phyloP scores from a whole-genome alignment of 805 yeast species.

The Cyberlindnera lachancei region DNA sequence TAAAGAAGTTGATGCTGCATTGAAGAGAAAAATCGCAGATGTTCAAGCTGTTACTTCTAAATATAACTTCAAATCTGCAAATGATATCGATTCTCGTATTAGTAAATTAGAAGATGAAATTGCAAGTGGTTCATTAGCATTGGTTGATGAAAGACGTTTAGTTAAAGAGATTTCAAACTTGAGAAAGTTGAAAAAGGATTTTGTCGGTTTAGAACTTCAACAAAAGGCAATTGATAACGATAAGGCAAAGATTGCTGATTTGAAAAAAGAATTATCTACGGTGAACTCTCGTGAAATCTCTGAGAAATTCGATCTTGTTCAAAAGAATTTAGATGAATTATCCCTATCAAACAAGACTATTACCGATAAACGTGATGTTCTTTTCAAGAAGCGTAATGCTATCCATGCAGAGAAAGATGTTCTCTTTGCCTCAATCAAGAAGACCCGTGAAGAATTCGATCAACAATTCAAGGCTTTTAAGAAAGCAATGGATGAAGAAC shows the following conservation, averaged over 20 bases:
- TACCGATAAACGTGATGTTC: conserved; percentile 56
- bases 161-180: conserved; percentile 81
- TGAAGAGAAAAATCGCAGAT: conserved; percentile 72
- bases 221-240: conserved; percentile 78
- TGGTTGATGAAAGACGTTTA: conserved; percentile 83
- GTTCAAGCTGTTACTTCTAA: conserved; percentile 66
- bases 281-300: conserved; percentile 57
- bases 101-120: conserved; percentile 62
- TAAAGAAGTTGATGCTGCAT: conserved; percentile 55
- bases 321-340: conserved; percentile 63
- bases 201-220: conserved; percentile 60
- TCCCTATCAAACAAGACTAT: conserved; percentile 50
- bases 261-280: conserved; percentile 59
- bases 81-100: conserved; percentile 64
- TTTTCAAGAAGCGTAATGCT: conserved; percentile 59
- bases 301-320: conserved; percentile 58
- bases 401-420: conserved; percentile 63
- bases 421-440: conserved; percentile 57
- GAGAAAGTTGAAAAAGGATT: conserved; percentile 75
- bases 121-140: conserved; percentile 69
- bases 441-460: conserved; percentile 67
- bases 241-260: conserved; percentile 63
- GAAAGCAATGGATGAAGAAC: conserved; percentile 63
- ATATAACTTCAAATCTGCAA: conserved; percentile 56
- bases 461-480: conserved; percentile 67